Conservation (phyloP, 179 eudicot species). For the Spergularia azorica region DNA sequence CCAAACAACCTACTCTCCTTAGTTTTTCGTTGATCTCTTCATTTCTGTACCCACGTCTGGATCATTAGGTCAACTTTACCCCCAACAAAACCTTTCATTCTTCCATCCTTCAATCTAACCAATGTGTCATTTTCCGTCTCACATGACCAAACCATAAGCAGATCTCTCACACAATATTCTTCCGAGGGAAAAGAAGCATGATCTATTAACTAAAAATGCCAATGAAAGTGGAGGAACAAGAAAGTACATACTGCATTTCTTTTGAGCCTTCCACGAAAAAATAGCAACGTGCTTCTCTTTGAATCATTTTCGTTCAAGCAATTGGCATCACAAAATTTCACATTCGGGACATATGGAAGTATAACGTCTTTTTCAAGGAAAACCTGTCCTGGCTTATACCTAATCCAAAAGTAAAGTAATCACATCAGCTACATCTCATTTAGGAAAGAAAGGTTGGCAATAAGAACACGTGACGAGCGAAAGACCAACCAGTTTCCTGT, state of each 20-base stretch:
- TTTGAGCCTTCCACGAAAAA: slow-evolving; percentile 95
- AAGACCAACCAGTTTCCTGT: slow-evolving; percentile 83
- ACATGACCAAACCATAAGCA: too few species aligned
- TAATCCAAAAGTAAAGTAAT: slow-evolving; percentile 27
- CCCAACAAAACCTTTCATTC: too few species aligned
- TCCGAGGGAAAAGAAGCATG: too few species aligned
- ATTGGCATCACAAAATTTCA: slow-evolving; percentile 66
- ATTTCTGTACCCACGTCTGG: too few species aligned
- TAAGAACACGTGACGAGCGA: slow-evolving; percentile 1
- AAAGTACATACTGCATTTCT: slow-evolving; percentile 83
- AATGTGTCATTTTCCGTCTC: too few species aligned
- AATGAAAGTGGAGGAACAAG: too few species aligned
- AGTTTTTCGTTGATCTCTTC: too few species aligned
- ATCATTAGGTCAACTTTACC: too few species aligned
- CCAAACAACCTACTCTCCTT: too few species aligned
- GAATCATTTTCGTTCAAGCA: slow-evolving; percentile 63
- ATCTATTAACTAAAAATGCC: background rate
- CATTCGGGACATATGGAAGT: slow-evolving; percentile 92
- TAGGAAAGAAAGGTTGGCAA: background rate
- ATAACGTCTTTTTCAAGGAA: slow-evolving; percentile 93
- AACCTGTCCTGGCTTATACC: slow-evolving; percentile 99
- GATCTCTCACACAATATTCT: too few species aligned
- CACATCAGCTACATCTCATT: slow-evolving; percentile 20
- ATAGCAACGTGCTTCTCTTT: slow-evolving; percentile 75
- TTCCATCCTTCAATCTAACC: too few species aligned